Conservation (phyloP, 2,329 filamentous ascomycete genomes). For the Nothophoma quercina region DNA sequence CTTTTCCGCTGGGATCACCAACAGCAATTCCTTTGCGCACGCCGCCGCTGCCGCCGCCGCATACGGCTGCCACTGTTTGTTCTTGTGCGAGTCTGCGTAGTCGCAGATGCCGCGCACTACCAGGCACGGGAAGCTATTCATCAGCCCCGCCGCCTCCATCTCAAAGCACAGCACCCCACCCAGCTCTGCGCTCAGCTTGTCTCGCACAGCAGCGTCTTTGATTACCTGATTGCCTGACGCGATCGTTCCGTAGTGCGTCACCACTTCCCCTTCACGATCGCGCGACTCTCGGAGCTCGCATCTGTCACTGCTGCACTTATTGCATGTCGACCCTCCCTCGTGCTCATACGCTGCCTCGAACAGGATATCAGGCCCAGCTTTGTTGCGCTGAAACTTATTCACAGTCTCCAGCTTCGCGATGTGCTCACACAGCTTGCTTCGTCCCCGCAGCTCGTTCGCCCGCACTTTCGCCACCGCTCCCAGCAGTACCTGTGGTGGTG, state of each 20-base stretch:
- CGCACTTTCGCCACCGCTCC: too few species aligned
- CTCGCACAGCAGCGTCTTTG: conserved; percentile 9
- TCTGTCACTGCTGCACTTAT: too few species aligned
- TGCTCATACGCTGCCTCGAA: conserved; percentile 9
- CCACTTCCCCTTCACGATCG: background rate
- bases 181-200: conserved; percentile 16
- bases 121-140: background rate
- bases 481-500: too few species aligned
- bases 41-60: background rate
- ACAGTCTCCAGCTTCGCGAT: too few species aligned
- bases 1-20: conserved; percentile 10
- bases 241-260: conserved; percentile 12
- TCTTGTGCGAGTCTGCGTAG: conserved; percentile 3
- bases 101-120: conserved; percentile 3
- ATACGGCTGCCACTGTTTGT: background rate
- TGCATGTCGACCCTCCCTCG: background rate
- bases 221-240: conserved; percentile 12
- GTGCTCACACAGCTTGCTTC: too few species aligned
- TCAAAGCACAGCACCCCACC: conserved; percentile 1
- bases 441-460: too few species aligned
- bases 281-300: too few species aligned
- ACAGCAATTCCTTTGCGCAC: conserved; percentile 2
- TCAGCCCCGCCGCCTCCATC: too few species aligned
- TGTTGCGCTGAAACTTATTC: conserved; percentile 1
- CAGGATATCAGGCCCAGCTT: conserved; percentile 5